These are phyloP conservation scores for Oryza brachyantha DNA, from an alignment of 176 grass and related monocot genomes.

Conservation along the genomic window DNA sequence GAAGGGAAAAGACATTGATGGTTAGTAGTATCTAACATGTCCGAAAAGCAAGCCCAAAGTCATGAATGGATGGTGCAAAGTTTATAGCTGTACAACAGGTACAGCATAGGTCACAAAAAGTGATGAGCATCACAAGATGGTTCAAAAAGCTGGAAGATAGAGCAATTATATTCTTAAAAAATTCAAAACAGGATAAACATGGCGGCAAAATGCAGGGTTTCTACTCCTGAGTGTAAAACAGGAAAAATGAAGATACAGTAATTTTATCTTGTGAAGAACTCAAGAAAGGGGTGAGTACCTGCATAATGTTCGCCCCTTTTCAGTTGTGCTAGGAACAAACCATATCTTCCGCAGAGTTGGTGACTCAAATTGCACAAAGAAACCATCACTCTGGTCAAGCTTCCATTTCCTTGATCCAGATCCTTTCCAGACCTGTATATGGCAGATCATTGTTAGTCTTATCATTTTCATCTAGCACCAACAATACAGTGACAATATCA, in stretches of 20 bases:
- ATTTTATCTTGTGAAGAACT: neutral
- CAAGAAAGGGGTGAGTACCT: slow-evolving; percentile 40
- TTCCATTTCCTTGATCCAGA: slow-evolving; percentile 96
- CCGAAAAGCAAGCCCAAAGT: slow-evolving; percentile 28
- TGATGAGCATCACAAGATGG: slow-evolving; percentile 19
- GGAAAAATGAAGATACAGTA: neutral
- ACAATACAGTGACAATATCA: too few species aligned
- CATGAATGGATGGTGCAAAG: slow-evolving; percentile 16
- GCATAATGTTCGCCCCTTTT: slow-evolving; percentile 78
- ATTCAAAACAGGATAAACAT: neutral
- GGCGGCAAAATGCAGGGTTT: slow-evolving; percentile 9
- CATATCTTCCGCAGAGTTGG: slow-evolving; percentile 65
- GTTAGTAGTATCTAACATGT: slow-evolving; percentile 40
- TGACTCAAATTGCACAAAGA: slow-evolving; percentile 97
- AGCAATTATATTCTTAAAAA: neutral
- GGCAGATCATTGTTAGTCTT: slow-evolving; percentile 20
- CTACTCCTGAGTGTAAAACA: neutral
- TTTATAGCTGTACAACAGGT: slow-evolving; percentile 19
- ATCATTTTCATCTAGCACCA: slow-evolving; percentile 15
- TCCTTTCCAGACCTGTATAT: slow-evolving; percentile 88
- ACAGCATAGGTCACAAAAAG: slow-evolving; percentile 18
- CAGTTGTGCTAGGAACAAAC: slow-evolving; percentile 82
- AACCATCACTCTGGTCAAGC: slow-evolving; percentile 89
- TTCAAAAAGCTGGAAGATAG: neutral
- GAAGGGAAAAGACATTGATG: slow-evolving; percentile 13